A percentile compares a stretch with the other conserved stretches of the same genome.
Conservation (phyloP, 1,284 basidiomycete genomes). For the Austropuccinia psidii region DNA sequence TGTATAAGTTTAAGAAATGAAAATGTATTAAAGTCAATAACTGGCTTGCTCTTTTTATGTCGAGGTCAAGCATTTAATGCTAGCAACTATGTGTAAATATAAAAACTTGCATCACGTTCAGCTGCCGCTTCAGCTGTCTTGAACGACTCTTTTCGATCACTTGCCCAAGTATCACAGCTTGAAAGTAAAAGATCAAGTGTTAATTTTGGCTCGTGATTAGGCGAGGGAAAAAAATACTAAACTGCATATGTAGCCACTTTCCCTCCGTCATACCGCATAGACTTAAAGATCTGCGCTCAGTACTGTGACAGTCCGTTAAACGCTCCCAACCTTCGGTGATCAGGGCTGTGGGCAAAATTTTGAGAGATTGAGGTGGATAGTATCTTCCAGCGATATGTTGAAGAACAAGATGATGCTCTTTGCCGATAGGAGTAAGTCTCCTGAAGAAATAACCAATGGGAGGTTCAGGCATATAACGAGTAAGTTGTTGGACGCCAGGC, state of each 20-base stretch:
- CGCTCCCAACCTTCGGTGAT: background rate
- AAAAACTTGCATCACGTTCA: slow-evolving; percentile 11
- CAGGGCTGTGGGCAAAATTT: background rate
- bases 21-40: no score
- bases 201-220: background rate
- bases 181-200: background rate
- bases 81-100: no score
- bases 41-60: no score
- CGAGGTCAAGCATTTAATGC: no score
- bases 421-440: slow-evolving; percentile 24
- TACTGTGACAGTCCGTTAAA: background rate
- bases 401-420: slow-evolving; percentile 34
- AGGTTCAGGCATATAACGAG: slow-evolving; percentile 26
- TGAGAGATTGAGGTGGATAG: slow-evolving; percentile 10
- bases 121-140: slow-evolving; percentile 22
- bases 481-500: slow-evolving; percentile 7
- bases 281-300: slow-evolving; percentile 2
- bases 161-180: slow-evolving; percentile 20
- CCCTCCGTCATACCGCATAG: slow-evolving; percentile 22
- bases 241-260: slow-evolving; percentile 34
- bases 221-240: background rate
- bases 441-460: slow-evolving; percentile 18
- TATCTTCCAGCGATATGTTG: slow-evolving; percentile 34
- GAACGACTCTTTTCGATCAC: slow-evolving; percentile 28
- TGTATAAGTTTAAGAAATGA: no score